Evolutionary conservation across 257 asterid genomes (phyloP), one percentile per base, ranked within the genome.

Genomic region (Solanum arcanum): DNA sequence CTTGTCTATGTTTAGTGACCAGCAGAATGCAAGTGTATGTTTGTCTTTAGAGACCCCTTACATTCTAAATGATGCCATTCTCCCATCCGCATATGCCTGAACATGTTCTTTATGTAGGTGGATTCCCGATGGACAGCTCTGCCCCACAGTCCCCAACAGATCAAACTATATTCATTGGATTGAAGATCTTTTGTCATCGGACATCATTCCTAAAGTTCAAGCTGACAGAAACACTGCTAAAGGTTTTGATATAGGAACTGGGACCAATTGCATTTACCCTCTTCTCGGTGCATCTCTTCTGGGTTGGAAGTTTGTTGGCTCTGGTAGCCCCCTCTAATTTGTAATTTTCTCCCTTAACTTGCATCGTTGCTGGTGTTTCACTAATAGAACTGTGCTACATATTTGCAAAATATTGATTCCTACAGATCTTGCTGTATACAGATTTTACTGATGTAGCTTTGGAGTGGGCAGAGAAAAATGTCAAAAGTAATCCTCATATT

Each of bases 111-210:
- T 18, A 49, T 88, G 86, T 87, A 96, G 99, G 99, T 97, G 98
- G 99, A 95, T 95, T 90, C 99, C 97, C 9, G 99, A 97, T 90
- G 99, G 99, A 87, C 99, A 94, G 94, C 98, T 97, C 62, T 97
- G 99, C 89, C 98, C 99, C 29, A 95, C 99, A 2, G 98, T 97
- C 56, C 98, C 98, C 41, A 97, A 95, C 90, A 94, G 98, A 90
- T 95, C 93, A 73, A 97, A 97, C 91, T 95, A 97, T 93, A 97
- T 95, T 81, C 99, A 97, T 69, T 96, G 99, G 99, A 91, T 96
- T 37, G 97, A 96, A 90, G 97, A 95, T 89, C 96, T 95, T 87
- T 80, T 97, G 88, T 93, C 95, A 70, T 92, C 95, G 14, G 95
- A 94, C 85, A 86, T 94, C 86, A 86, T 95, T 60, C 89, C 92